Evolutionary conservation across 2,329 filamentous ascomycete species (phyloP).

Genomic region (Lasiodiplodia sp.): DNA sequence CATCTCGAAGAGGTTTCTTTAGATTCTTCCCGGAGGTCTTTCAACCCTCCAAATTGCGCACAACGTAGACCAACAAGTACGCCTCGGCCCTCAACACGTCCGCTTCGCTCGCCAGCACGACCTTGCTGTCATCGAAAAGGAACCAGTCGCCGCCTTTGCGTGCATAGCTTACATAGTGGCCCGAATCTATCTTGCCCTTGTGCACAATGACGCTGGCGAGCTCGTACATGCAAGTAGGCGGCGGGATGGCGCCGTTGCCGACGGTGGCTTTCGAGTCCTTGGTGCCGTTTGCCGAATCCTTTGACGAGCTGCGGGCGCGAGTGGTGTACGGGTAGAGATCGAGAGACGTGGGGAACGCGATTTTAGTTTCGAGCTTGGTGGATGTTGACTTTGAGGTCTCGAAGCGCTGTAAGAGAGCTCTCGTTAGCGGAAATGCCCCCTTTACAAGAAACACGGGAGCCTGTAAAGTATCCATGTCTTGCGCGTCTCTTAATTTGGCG

Average conservation of each 20-base stretch:
- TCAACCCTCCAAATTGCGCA: slow-evolving; percentile 34
- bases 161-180: slow-evolving; percentile 91
- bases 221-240: slow-evolving; percentile 76
- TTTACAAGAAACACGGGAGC: background rate
- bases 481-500: background rate
- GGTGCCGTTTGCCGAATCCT: slow-evolving; percentile 36
- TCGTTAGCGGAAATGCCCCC: background rate
- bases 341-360: slow-evolving; percentile 84
- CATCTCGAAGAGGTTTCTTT: background rate
- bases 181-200: slow-evolving; percentile 89
- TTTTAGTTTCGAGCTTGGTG: slow-evolving; percentile 86
- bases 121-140: slow-evolving; percentile 93
- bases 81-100: slow-evolving; percentile 87
- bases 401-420: slow-evolving; percentile 61
- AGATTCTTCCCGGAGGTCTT: background rate
- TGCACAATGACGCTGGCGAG: slow-evolving; percentile 91
- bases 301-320: slow-evolving; percentile 51
- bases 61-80: slow-evolving; percentile 84
- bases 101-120: slow-evolving; percentile 81
- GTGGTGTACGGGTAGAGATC: slow-evolving; percentile 93
- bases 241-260: slow-evolving; percentile 31
- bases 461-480: background rate
- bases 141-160: slow-evolving; percentile 89
- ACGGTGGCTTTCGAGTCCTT: slow-evolving; percentile 35
- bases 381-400: slow-evolving; percentile 78